These are phyloP conservation scores for Nitzschia sp. DNA, from an alignment of 108 stramenopile genomes.

Conservation along the genomic window DNA sequence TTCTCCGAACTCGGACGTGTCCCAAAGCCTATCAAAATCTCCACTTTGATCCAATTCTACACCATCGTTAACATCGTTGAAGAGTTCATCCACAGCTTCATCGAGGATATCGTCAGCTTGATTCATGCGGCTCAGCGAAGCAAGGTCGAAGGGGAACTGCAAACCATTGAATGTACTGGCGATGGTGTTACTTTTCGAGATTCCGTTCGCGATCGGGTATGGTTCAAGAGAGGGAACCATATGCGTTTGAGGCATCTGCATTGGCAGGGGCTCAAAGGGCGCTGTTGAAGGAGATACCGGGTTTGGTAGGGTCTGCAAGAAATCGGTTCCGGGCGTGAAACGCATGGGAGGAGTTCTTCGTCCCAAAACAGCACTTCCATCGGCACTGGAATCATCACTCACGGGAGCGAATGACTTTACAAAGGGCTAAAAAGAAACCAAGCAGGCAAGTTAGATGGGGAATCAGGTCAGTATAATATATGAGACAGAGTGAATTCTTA, in stretches of 20 bases:
- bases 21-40: constrained; percentile 28
- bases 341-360: neutral
- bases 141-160: neutral
- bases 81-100: constrained; percentile 48
- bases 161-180: neutral
- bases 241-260: neutral
- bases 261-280: neutral
- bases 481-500: neutral
- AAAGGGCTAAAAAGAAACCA: neutral
- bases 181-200: neutral
- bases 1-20: neutral
- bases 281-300: neutral
- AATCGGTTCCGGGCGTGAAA: neutral
- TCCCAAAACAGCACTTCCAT: neutral
- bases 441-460: neutral
- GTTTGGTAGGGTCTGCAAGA: neutral
- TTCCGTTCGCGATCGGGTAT: neutral
- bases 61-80: constrained; percentile 5
- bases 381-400: constrained; percentile 13
- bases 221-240: neutral
- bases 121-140: neutral
- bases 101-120: constrained; percentile 32
- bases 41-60: neutral
- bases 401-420: neutral
- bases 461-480: neutral